Percentiles rank a stretch among this genome's conserved stretches.
Conservation (phyloP, 2,329 filamentous ascomycete species). For the Xenoacremonium recifei region DNA sequence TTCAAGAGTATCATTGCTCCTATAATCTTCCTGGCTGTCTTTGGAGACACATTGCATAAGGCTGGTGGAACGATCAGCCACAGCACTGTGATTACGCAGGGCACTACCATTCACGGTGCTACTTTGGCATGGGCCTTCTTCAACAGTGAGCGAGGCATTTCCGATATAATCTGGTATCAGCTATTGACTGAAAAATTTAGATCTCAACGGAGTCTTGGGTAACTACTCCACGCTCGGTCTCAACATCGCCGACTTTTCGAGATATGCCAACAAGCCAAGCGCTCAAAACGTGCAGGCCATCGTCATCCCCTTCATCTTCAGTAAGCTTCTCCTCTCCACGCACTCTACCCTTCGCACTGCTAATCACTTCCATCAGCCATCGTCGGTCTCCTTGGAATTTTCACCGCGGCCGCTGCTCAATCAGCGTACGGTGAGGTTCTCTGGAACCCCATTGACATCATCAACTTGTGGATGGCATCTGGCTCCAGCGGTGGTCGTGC, state of each 20-base stretch:
- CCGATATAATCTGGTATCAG: no score
- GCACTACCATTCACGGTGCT: not conserved
- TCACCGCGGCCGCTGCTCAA: not conserved
- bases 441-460: not conserved
- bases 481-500: not conserved
- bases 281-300: not conserved
- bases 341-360: not conserved
- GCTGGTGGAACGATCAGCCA: not conserved
- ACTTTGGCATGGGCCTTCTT: not conserved
- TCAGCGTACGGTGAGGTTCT: not conserved
- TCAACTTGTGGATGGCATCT: not conserved
- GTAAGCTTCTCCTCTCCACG: not conserved
- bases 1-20: not conserved
- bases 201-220: constrained; percentile 1
- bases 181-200: no score
- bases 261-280: not conserved
- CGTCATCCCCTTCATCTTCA: not conserved
- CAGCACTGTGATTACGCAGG: not conserved
- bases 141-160: not conserved
- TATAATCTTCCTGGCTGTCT: not conserved
- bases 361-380: not conserved
- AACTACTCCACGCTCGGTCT: not conserved
- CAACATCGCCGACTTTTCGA: constrained; percentile 1
- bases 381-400: not conserved
- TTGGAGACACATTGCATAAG: not conserved